Evolutionary conservation across 495 filamentous ascomycete genomes (phyloP), one percentile per base, ranked within the genome.

Genomic region (Talaromyces thailandensis): DNA sequence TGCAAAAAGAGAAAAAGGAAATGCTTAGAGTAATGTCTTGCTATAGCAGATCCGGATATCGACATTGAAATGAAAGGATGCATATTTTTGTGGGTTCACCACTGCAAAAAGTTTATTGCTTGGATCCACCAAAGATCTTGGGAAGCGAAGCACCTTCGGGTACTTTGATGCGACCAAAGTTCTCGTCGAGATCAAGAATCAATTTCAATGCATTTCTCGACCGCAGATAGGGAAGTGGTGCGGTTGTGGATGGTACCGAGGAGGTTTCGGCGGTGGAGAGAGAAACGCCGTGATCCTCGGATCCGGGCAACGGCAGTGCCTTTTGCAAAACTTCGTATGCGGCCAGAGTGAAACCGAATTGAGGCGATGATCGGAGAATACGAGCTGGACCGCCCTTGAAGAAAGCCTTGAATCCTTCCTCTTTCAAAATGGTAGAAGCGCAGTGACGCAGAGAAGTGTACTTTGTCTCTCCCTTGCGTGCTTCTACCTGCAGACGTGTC

Each of bases 361-460:
- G 94, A 23, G 94, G 94, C 1, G 92, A 96, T 4, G 91, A 96
- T 66, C 94, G 87, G 68, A 98, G 63, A 65, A 98, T 92, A 79
- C 94, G 90, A 14, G 94, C 94, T 6, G 94, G 92, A 0, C 94
- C 94, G 63, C 94, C 94, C 77, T 98, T 98, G 86, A 96, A 98
- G 83, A 98, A 98, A 48, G 94, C 94, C 66, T 82, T 82, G 79
- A 96, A 91, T 16, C 94, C 94, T 73, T 98, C 94, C 69, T 98
- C 89, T 74, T 87, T 85, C 76, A 79, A 88, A 63, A 98, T 88
- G 11, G 90, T 93, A 24, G 70, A 72, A 16, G 94, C 95, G 55
- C 87, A 90, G 74, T 98, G 92, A 45, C 92, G 84, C n/a, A 98
- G 80, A 28, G 87, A 86, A 21, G 84, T 91, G 80, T 98, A 98